Percentiles rank a stretch among this genome's conserved stretches.
Evolutionary conservation across 495 filamentous ascomycete species (phyloP).

Genomic region (Trichoderma gamsii): DNA sequence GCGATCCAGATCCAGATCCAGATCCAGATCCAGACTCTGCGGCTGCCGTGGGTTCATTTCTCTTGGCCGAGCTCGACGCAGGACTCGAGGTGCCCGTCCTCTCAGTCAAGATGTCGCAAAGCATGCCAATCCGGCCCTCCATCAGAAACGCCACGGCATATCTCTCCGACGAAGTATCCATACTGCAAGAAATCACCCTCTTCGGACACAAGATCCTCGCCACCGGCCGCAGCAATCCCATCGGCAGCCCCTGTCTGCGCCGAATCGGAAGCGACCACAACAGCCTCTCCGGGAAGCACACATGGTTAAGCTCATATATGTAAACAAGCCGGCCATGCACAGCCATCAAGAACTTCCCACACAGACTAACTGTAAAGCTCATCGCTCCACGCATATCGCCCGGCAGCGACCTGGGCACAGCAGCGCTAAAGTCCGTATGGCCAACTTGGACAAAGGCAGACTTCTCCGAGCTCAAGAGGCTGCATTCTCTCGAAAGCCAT

Average conservation of each 20-base stretch:
- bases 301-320: slow-evolving; percentile 49
- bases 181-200: slow-evolving; percentile 54
- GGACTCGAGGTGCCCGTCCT: not conserved
- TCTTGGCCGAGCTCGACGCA: not conserved
- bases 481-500: slow-evolving; percentile 56
- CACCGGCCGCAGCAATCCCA: slow-evolving; percentile 37
- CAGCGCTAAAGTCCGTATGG: slow-evolving; percentile 29
- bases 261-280: slow-evolving; percentile 13
- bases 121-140: slow-evolving; percentile 55
- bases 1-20: not conserved
- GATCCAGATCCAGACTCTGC: not conserved
- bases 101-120: slow-evolving; percentile 46
- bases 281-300: slow-evolving; percentile 5
- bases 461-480: slow-evolving; percentile 29
- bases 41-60: not conserved
- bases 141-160: slow-evolving; percentile 58
- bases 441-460: slow-evolving; percentile 22
- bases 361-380: slow-evolving; percentile 52
- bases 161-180: slow-evolving; percentile 54
- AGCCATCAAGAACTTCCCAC: slow-evolving; percentile 54
- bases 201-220: slow-evolving; percentile 54
- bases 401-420: slow-evolving; percentile 22
- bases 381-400: slow-evolving; percentile 22
- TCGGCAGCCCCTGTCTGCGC: slow-evolving; percentile 20
- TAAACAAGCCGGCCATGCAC: slow-evolving; percentile 54